Evolutionary conservation across 495 filamentous ascomycete species (phyloP), one percentile per base, ranked within the genome.

Genomic region (Penicillium dipodomyicola): DNA sequence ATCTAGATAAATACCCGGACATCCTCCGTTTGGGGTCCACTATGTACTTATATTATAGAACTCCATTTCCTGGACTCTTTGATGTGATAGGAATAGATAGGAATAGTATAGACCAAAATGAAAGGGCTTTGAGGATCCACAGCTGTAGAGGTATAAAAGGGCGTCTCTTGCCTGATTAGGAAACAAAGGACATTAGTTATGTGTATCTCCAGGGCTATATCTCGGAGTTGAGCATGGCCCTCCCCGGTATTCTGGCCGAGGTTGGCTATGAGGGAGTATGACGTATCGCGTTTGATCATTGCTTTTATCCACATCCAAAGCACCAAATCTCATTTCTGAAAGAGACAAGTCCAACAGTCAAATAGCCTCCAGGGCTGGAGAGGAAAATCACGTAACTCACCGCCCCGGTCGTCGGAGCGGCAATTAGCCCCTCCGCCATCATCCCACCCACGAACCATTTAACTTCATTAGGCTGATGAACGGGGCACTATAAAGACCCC

Each of bases 381-480:
- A 2, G 20, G 25, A 17, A 22, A 14, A 37, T 17, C 12, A 51
- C 33, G 10, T n/a, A 42, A 29, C 33, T 47, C 52, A 54, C 52
- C 52, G 52, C 52, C 61, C 56, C 63, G 65, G 59, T 61, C 45
- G 62, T 63, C 68, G 69, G 71, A 72, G 63, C 30, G 30, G 30
- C 58, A 64, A 47, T 61, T 45, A 40, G 57, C 59, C 57, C 40
- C 52, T 59, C 46, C 64, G 63, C 60, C 54, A 63, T 68, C 71
- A 70, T 72, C 65, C 69, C 59, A 70, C 69, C 51, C 43, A n/a
- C 22, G 22, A 52, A 48, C 29, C 29, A 11, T 46, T 41, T 12
- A 27, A 19, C 29, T 54, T 46, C 45, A 46, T 15, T 30, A 30
- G 29, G 29, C 32, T 51, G 17, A 30, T 32, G n/a, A 52, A 41